A percentile compares a stretch with the other conserved stretches of the same genome.
phyloP scores from a whole-genome alignment of 805 yeast species.

The Schwanniomyces vanrijiae region DNA sequence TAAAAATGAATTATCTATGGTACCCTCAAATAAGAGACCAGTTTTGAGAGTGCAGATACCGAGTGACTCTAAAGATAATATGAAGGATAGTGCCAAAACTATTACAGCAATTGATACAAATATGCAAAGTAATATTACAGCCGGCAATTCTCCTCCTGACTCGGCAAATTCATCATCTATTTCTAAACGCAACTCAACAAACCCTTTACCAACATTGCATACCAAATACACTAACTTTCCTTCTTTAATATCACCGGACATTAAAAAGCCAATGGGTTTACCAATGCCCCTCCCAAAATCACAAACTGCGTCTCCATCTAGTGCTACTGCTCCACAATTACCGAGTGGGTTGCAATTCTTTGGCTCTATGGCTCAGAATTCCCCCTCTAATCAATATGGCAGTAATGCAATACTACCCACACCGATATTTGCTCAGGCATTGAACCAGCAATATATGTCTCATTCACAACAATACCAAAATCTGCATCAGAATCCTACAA shows the following conservation, averaged over 20 bases:
- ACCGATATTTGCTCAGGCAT: conserved; percentile 35
- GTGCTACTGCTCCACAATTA: conserved; percentile 40
- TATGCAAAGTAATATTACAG: conserved; percentile 4
- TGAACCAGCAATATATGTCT: conserved; percentile 16
- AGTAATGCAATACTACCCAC: conserved; percentile 25
- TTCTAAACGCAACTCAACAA: not conserved
- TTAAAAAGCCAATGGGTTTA: conserved; percentile 24
- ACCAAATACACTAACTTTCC: conserved; percentile 19
- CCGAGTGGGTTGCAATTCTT: conserved; percentile 26
- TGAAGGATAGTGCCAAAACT: conserved; percentile 43
- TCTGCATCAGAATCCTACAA: conserved; percentile 22
- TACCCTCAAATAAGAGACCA: conserved; percentile 41
- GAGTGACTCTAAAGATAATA: conserved; percentile 35
- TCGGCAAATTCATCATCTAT: conserved; percentile 5
- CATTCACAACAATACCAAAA: conserved; percentile 14
- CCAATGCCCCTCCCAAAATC: conserved; percentile 40
- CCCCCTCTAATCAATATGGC: conserved; percentile 22
- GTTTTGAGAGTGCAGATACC: conserved; percentile 69
- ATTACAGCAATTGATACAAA: conserved; percentile 42
- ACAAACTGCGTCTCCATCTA: conserved; percentile 40
- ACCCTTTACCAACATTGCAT: conserved; percentile 9
- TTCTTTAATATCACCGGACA: conserved; percentile 30
- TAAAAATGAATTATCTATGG: not conserved
- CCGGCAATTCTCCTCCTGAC: conserved; percentile 6
- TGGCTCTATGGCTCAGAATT: conserved; percentile 24